Evolutionary conservation across 1,139 yeast genomes (phyloP).

Genomic region (Candida anutae): DNA sequence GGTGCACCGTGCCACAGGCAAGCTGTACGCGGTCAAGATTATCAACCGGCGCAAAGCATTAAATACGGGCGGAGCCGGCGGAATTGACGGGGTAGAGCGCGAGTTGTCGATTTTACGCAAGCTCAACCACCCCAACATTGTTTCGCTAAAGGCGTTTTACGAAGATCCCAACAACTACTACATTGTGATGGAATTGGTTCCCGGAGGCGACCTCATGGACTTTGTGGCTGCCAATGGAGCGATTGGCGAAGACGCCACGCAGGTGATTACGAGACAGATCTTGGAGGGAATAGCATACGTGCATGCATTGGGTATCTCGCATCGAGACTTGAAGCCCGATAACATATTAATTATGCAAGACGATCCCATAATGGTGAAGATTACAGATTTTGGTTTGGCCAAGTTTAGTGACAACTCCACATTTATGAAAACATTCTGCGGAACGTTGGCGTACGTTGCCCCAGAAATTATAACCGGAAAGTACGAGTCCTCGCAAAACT

Average conservation of each 20-base stretch:
- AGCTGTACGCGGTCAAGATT: conserved; percentile 83
- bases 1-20: conserved; percentile 75
- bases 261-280: conserved; percentile 78
- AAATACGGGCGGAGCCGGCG: conserved; percentile 57
- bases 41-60: conserved; percentile 75
- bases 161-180: conserved; percentile 78
- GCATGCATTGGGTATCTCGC: conserved; percentile 83
- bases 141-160: conserved; percentile 70
- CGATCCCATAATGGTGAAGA: conserved; percentile 82
- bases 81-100: conserved; percentile 63
- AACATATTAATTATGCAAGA: conserved; percentile 85
- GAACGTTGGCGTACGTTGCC: conserved; percentile 85
- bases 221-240: conserved; percentile 89
- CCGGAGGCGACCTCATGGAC: conserved; percentile 98
- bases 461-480: conserved; percentile 87
- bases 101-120: conserved; percentile 75
- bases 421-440: conserved; percentile 82
- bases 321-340: conserved; percentile 89
- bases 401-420: conserved; percentile 72
- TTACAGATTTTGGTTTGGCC: conserved; percentile 90
- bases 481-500: conserved; percentile 30
- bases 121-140: conserved; percentile 79
- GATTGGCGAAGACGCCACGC: conserved; percentile 83
- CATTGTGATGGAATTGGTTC: conserved; percentile 88
- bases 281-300: conserved; percentile 80